Evolutionary conservation across 2,329 filamentous ascomycete genomes (phyloP), one percentile per base, ranked within the genome.

Genomic region (Monosporascus sp.): DNA sequence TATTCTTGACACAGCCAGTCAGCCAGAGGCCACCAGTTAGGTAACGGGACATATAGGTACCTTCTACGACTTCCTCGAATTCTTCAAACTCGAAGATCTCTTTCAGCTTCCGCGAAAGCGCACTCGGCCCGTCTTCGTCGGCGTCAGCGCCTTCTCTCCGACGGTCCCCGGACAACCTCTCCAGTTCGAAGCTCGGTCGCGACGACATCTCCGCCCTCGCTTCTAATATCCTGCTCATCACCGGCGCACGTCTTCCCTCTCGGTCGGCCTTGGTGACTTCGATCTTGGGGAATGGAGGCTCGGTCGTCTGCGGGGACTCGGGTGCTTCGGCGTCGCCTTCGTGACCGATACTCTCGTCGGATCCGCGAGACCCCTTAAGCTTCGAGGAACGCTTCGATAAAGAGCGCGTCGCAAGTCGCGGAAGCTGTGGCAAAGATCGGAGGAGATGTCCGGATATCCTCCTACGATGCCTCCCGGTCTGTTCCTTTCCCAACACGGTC

Each of bases 81-180:
- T 82, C 77, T 27, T 90, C 84, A 60, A 97, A 94, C 49, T 87
- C 81, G 65, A 96, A 96, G 57, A 96, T 95, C 56, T 94, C 85
- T 77, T 86, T 90, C 38, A 96, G 71, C 53, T 86, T 82, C 53
- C 78, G 81, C 1, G 88, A 86, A 50, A 96, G 78, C 17, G 80
- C 80, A 5, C 80, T 82, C 6, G 81, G 74, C 1, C 75, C 72
- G 3, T 64, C 58, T 6, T 74, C 72, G 31, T 68, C 69, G n/a
- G 56, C 57, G 17, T 46, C 43, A 7, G 66, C 69, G 3, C 65
- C 62, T 14, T 60, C 64, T 20, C 62, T 66, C 27, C 64, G 61
- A 22, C 72, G 67, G 46, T 77, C 72, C 49, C 69, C 74, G 46
- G 71, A 78, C 56, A 66, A 63, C 51, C 70, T 70, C 45, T 81